Evolutionary conservation across 179 eudicot species (phyloP), one percentile per base, ranked within the genome.

Genomic region (Amaranthus tricolor): DNA sequence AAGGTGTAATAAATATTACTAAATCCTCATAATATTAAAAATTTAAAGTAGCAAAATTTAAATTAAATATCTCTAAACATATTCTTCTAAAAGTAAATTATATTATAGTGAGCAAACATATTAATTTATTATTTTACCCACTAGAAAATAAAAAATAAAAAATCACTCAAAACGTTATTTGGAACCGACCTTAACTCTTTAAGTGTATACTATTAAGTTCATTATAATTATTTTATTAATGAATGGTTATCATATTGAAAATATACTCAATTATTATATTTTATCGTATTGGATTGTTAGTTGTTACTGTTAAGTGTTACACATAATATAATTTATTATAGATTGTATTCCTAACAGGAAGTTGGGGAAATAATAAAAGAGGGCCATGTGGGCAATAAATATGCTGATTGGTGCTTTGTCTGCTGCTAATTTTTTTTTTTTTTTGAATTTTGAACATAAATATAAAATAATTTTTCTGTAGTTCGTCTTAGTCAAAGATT

Each of bases 321-420:
- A 6, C 9, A 21, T 47, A 45, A 49, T 55, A 49, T 55, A 49
- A 45, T 47, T 66, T n/a, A 69, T 31, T n/a, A 49, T 58, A 53
- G 74, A 51, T 70, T 70, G 74, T 31, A 31, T 31, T 31, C 40
- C 40, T 77, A 77, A 70, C 31, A 53, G 66, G 62, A 48, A 57
- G 20, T 14, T 45, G 54, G 9, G 50, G 62, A 54, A 17, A 53
- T 52, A 43, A 61, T 40, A 45, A 45, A 24, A 40, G 13, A 49
- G 44, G 70, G 79, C 50, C 79, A 70, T 70, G 79, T 70, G 79
- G 75, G 64, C 79, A 77, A 77, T 70, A 70, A 77, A 77, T 77
- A 70, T 45, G 56, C 70, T 77, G 75, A 77, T 62, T 73, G 79
- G 75, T 62, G 75, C 75, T 61, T 49, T 70, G 79, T 77, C 79